Percentiles rank a stretch among this genome's conserved stretches.
phyloP scores from a whole-genome alignment of 1,284 basidiomycete genomes.

The Trichosporon faecale region DNA sequence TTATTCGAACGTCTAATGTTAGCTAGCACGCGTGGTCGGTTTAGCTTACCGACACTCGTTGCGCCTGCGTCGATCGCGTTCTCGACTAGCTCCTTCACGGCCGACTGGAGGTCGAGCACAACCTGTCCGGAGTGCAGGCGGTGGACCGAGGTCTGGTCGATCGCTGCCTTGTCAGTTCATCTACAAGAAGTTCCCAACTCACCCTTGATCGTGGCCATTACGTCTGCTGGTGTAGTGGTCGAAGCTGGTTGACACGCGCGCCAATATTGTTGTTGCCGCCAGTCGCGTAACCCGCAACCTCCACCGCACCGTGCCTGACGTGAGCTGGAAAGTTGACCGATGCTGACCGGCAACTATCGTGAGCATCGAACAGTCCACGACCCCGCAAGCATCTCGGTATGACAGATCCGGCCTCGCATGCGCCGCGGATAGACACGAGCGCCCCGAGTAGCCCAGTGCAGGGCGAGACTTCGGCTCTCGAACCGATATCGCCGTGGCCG shows the following conservation, averaged over 20 bases:
- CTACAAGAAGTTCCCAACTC: neutral
- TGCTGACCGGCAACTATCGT: neutral
- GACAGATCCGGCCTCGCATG: neutral
- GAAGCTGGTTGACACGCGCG: neutral
- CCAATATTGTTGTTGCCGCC: constrained; percentile 12
- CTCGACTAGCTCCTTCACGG: constrained; percentile 94
- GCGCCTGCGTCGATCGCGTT: constrained; percentile 93
- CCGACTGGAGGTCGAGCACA: constrained; percentile 85
- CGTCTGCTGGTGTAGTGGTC: neutral
- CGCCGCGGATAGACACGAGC: neutral
- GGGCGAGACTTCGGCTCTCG: constrained; percentile 52
- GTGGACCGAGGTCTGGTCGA: constrained; percentile 74
- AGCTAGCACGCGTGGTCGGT: neutral
- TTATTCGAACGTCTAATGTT: constrained; percentile 77
- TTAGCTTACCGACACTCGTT: constrained; percentile 70
- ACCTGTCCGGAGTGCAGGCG: constrained; percentile 91
- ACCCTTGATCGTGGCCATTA: constrained; percentile 18
- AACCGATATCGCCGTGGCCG: constrained; percentile 59
- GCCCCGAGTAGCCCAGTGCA: neutral
- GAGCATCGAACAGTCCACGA: neutral
- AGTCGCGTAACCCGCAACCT: constrained; percentile 16
- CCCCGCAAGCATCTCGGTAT: neutral
- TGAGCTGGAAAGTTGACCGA: neutral
- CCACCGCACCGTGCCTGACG: constrained; percentile 12
- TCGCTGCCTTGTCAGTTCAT: constrained; percentile 53